Percentiles rank a stretch among this genome's conserved stretches.
phyloP scores from a whole-genome alignment of 2,329 filamentous ascomycete genomes.

The Fusarium falciforme region DNA sequence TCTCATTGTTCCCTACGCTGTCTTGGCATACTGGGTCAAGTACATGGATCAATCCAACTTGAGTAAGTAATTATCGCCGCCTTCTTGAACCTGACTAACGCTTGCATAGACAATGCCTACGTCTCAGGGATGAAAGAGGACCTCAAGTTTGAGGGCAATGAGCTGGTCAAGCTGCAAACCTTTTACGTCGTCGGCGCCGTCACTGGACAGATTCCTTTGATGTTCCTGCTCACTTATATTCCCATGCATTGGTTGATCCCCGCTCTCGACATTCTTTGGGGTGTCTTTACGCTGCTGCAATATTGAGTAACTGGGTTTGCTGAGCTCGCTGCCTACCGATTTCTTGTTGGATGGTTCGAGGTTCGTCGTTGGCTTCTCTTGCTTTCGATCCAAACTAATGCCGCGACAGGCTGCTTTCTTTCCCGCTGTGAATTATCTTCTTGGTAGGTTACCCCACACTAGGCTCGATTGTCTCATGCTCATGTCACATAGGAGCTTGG shows the following conservation, averaged over 20 bases:
- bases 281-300: neutral
- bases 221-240: neutral
- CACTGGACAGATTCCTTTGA: neutral
- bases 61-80: neutral
- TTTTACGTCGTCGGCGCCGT: neutral
- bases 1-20: constrained; percentile 52
- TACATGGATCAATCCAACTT: constrained; percentile 38
- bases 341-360: neutral
- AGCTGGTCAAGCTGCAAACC: neutral
- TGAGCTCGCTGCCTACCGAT: neutral
- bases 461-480: neutral
- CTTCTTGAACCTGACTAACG: neutral
- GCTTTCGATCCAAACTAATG: too few relatives aligned
- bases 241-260: neutral
- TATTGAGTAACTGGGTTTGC: neutral
- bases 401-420: neutral
- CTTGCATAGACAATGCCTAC: neutral
- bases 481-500: neutral
- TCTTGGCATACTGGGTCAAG: constrained; percentile 38
- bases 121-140: neutral
- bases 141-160: neutral
- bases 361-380: neutral
- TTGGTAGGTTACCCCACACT: neutral
- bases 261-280: neutral
- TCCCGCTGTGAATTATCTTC: neutral